Evolutionary conservation across 2,329 filamentous ascomycete genomes (phyloP).

Genomic region (Hyphodiscus sp.): DNA sequence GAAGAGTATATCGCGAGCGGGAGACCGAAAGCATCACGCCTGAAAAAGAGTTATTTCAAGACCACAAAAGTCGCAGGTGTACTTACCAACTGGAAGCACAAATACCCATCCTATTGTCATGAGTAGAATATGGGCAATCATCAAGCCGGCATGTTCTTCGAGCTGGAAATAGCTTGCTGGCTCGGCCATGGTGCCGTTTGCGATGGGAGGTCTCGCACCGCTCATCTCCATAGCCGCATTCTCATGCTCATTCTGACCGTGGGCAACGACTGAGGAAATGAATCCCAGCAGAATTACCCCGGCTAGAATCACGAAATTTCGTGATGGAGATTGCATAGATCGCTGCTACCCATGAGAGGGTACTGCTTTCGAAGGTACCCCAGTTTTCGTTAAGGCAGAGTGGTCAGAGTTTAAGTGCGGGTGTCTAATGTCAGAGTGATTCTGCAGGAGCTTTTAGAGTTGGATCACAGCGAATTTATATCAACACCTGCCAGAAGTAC

Average conservation of each 20-base stretch:
- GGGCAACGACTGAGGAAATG: slow-evolving; percentile 14
- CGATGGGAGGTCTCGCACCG: slow-evolving; percentile 1
- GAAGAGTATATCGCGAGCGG: slow-evolving; percentile 66
- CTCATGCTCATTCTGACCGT: slow-evolving; percentile 20
- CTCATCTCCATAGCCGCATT: slow-evolving; percentile 29
- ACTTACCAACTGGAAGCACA: slow-evolving; percentile 60
- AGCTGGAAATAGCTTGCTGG: slow-evolving; percentile 36
- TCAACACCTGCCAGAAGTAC: too few species aligned
- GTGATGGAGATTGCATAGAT: slow-evolving; percentile 10
- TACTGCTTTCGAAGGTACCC: neutral
- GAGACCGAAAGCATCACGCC: slow-evolving; percentile 77
- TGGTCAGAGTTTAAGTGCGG: neutral
- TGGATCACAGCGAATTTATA: neutral
- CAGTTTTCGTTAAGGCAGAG: neutral
- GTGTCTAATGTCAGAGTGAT: neutral
- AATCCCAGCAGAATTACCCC: slow-evolving; percentile 15
- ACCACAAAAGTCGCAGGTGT: neutral
- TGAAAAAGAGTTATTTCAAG: slow-evolving; percentile 6
- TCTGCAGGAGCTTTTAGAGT: neutral
- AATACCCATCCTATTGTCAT: slow-evolving; percentile 67
- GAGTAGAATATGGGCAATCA: slow-evolving; percentile 55
- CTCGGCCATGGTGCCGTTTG: slow-evolving; percentile 19
- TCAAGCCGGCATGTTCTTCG: slow-evolving; percentile 32
- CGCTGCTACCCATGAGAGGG: neutral
- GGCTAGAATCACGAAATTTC: slow-evolving; percentile 3